phyloP scores from a whole-genome alignment of 306 rosid species.

The Rubus idaeus region DNA sequence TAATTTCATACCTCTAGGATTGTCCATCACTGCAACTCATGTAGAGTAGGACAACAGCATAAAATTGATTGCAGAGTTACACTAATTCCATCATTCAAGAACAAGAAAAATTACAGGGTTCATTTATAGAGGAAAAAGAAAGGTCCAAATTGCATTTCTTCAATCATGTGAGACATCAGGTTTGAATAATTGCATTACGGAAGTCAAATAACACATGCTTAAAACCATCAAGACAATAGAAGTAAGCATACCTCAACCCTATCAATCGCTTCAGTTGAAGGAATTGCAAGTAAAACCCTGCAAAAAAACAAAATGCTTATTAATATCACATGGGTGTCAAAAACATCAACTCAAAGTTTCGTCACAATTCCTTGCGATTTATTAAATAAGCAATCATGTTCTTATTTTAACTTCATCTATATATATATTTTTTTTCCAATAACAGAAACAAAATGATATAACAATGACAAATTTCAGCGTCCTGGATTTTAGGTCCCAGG shows the following conservation, averaged over 20 bases:
- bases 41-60: no score
- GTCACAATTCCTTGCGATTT: not conserved
- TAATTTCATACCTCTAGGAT: no score
- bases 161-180: not conserved
- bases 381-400: not conserved
- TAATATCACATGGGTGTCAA: not conserved
- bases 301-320: slow-evolving; percentile 9
- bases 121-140: no score
- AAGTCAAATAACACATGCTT: not conserved
- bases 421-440: not conserved
- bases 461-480: not conserved
- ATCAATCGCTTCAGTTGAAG: slow-evolving; percentile 89
- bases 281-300: slow-evolving; percentile 92
- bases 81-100: no score
- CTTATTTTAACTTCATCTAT: not conserved
- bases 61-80: no score
- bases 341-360: slow-evolving; percentile 2
- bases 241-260: slow-evolving; percentile 81
- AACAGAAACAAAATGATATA: not conserved
- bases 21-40: no score
- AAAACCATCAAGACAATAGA: not conserved
- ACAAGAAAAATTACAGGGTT: no score
- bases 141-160: no score
- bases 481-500: not conserved
- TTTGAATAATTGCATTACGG: not conserved